phyloP scores from a whole-genome alignment of 164 flowering plant species.

The Paratinospora sagittata region DNA sequence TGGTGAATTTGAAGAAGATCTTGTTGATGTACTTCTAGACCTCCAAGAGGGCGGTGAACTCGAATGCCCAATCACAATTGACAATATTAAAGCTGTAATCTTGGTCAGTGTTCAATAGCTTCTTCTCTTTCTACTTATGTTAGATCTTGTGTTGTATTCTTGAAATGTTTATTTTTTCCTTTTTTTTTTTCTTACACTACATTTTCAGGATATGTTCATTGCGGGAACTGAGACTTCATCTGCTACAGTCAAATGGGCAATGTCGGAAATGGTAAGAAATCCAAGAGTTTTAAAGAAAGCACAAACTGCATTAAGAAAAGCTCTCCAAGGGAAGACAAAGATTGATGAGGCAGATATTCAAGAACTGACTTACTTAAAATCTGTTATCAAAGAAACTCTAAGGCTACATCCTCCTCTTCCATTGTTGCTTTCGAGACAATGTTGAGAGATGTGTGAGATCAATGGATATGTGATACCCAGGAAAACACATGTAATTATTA shows the following conservation, averaged over 20 bases:
- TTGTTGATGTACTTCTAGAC: conserved; percentile 4
- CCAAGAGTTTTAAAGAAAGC: conserved; percentile 13
- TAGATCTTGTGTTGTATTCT: background rate
- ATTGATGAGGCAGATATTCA: conserved; percentile 8
- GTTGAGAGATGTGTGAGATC: conserved; percentile 16
- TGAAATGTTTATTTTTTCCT: background rate
- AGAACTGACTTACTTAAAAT: conserved; percentile 8
- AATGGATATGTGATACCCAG: conserved; percentile 11
- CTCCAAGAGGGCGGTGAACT: conserved; percentile 1
- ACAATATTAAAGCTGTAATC: background rate
- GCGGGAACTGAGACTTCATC: conserved; percentile 18
- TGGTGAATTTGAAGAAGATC: conserved; percentile 3
- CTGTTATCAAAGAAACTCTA: conserved; percentile 14
- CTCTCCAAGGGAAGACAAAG: background rate
- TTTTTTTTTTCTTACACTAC: background rate
- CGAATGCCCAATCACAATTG: background rate
- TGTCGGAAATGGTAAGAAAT: conserved; percentile 18
- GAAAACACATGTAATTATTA: conserved; percentile 8
- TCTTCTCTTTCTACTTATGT: background rate
- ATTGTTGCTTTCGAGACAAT: conserved; percentile 18
- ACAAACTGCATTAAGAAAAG: conserved; percentile 14
- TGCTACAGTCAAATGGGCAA: conserved; percentile 17
- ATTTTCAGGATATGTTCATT: conserved; percentile 14
- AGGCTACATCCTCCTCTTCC: conserved; percentile 17
- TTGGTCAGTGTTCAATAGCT: conserved; percentile 2